Evolutionary conservation across 345 rosid genomes (phyloP).

Genomic region (Ceriops tagal): DNA sequence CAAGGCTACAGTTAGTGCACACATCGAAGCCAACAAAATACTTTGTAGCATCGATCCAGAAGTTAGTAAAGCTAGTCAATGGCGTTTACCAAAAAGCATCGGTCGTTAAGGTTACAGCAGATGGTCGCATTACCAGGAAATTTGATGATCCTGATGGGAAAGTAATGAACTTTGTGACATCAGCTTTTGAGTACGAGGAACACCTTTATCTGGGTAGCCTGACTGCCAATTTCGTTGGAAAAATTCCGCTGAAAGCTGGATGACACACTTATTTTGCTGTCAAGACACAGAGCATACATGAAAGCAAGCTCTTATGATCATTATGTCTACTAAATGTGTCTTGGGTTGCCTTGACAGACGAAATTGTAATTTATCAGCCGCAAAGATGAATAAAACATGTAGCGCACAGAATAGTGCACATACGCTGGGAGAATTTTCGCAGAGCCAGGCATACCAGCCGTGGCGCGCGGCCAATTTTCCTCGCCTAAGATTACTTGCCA

Average conservation of each 20-base stretch:
- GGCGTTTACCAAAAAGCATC: constrained; percentile 21
- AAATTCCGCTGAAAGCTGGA: constrained; percentile 22
- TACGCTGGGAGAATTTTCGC: no score
- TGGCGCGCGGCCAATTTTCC: no score
- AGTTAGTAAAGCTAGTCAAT: background rate
- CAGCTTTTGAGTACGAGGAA: constrained; percentile 47
- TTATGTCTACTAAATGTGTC: no score
- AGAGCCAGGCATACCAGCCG: no score
- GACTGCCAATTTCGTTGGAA: constrained; percentile 39
- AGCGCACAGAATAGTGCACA: no score
- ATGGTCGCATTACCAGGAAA: constrained; percentile 36
- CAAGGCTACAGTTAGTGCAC: constrained; percentile 39
- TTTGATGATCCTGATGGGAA: constrained; percentile 43
- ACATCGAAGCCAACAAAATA: constrained; percentile 34
- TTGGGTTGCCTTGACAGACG: no score
- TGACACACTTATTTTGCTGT: background rate
- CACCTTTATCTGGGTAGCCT: constrained; percentile 53
- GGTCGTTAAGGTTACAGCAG: constrained; percentile 39
- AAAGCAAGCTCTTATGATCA: no score
- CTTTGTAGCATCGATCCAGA: constrained; percentile 32
- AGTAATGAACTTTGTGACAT: constrained; percentile 40
- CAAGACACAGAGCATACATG: no score
- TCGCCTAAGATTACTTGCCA: no score
- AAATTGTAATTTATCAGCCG: no score
- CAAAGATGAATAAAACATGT: no score